Evolutionary conservation across 225 moss, liverwort and hornwort genomes (phyloP), one percentile per base, ranked within the genome.

Genomic region (Lunularia cruciata): DNA sequence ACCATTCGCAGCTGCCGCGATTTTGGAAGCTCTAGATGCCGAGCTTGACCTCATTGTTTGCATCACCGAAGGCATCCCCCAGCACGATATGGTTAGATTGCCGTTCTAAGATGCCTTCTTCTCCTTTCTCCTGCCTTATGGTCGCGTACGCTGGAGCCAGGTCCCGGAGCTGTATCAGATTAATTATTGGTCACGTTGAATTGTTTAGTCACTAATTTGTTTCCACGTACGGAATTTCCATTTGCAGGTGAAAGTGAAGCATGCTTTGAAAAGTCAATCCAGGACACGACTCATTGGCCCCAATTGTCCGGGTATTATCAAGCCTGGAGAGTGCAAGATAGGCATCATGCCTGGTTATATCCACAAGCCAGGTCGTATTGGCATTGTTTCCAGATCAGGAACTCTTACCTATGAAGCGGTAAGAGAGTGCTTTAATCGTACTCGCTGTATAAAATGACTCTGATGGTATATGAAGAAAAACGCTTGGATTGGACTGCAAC

Each of bases 261-360:
- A 71, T 54, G 86, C 86, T 20, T 45, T 87, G 63, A 78, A 70
- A 65, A 72, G 75, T 54, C 84, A 87, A 58, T 64, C 71, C n/a
- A 81, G 75, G 58, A 77, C 84, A 15, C 71, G 86, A 12, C 59
- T 87, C 15, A 87, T 87, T 48, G 84, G 86, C 49, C 86, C 86
- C 7, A 86, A 86, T 60, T 86, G 86, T 63, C 84, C 86, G 27
- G 86, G 86, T 5, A 84, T 86, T 37, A 84, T 87, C 35, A 87
- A 87, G 66, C 86, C 84, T 37, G 86, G 86, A 48, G 84, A 87
- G 72, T 87, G 86, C 74, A 87, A 87, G 57, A 81, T 87, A 38
- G 86, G 86, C 52, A 87, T 87, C 32, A 87, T 87, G 86, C 84
- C 84, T 2, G 81, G 86, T 18, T 87, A 87, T 45, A 87, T 87